A percentile compares a stretch with the other conserved stretches of the same genome.
Conservation (phyloP, 768 basidiomycete species). For the Russula compacta region DNA sequence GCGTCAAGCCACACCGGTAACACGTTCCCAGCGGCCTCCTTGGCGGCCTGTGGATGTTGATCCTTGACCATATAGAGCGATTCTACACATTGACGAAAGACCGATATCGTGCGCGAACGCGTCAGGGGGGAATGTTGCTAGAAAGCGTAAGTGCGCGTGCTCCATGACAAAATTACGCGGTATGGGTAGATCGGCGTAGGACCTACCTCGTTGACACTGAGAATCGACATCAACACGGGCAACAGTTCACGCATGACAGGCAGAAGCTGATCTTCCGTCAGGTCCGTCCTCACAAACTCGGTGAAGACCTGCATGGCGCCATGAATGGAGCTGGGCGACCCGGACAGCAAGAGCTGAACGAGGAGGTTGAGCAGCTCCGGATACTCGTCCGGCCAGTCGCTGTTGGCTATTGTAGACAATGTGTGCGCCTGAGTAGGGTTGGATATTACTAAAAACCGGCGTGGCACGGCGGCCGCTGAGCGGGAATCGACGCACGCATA, state of each 20-base stretch:
- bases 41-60: conserved; percentile 78
- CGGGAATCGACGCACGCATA: conserved; percentile 49
- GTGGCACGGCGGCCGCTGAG: not conserved
- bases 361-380: conserved; percentile 75
- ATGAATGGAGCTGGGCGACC: conserved; percentile 69
- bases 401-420: conserved; percentile 79
- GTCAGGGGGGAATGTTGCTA: conserved; percentile 71
- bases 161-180: not conserved
- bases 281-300: conserved; percentile 87
- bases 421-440: conserved; percentile 58
- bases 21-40: conserved; percentile 70
- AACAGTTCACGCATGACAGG: conserved; percentile 84
- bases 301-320: conserved; percentile 95
- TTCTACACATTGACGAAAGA: conserved; percentile 84
- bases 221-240: conserved; percentile 72
- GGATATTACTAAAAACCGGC: not conserved
- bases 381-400: conserved; percentile 97
- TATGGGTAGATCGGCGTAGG: not conserved
- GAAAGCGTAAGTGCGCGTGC: not conserved
- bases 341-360: conserved; percentile 66
- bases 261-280: conserved; percentile 91
- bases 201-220: conserved; percentile 66
- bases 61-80: conserved; percentile 94
- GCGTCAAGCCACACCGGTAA: conserved; percentile 90
- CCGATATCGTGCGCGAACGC: conserved; percentile 74